phyloP scores from a whole-genome alignment of 192 early-diverging fungal species.

The Backusella parvicylindrica region DNA sequence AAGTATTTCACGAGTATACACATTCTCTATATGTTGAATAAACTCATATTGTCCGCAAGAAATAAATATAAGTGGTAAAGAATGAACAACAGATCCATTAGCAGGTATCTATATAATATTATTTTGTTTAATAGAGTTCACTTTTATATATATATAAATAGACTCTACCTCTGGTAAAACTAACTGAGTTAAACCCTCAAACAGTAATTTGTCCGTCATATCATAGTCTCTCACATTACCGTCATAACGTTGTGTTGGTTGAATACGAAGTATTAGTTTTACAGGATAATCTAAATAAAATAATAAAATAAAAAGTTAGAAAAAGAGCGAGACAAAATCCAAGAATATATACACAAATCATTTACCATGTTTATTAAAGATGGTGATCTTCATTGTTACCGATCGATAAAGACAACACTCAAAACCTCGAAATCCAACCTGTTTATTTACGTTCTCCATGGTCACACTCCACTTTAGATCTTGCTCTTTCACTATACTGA shows the following conservation, averaged over 20 bases:
- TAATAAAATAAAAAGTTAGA: neutral
- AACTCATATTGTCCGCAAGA: constrained; percentile 52
- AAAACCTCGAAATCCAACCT: constrained; percentile 30
- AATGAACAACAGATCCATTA: constrained; percentile 37
- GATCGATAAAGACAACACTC: constrained; percentile 44
- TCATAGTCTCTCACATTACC: constrained; percentile 52
- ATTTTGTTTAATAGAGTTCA: neutral
- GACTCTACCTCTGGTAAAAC: constrained; percentile 47
- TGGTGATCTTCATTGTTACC: constrained; percentile 43
- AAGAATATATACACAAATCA: neutral
- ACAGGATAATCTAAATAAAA: constrained; percentile 4
- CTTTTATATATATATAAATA: neutral
- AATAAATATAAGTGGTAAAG: constrained; percentile 51
- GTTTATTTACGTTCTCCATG: neutral
- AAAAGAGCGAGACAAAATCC: neutral
- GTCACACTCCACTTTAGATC: constrained; percentile 57
- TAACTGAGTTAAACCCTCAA: constrained; percentile 51
- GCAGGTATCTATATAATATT: constrained; percentile 40
- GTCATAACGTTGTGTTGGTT: constrained; percentile 48
- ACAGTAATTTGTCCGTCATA: constrained; percentile 41
- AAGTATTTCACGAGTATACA: constrained; percentile 42
- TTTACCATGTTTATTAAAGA: constrained; percentile 51
- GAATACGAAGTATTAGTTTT: constrained; percentile 49
- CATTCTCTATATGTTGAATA: constrained; percentile 53
- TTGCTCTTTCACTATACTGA: constrained; percentile 54